These are phyloP conservation scores for Fomitopsis palustris DNA, from an alignment of 1,284 basidiomycete genomes.

Conservation along the genomic window DNA sequence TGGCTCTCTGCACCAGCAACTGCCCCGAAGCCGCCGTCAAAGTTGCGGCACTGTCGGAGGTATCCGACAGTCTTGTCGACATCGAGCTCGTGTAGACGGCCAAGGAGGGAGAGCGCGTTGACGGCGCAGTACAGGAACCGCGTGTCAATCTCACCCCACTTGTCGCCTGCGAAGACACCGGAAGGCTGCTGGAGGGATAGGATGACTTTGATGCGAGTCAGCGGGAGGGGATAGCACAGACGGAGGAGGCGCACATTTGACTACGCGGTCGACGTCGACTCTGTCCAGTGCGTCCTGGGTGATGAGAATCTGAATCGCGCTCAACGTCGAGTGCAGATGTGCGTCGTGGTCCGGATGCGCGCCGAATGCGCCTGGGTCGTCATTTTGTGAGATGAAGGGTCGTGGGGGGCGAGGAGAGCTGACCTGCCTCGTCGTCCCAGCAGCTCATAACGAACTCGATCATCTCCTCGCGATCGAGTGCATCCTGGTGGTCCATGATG, in stretches of 20 bases:
- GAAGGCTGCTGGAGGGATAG: conserved; percentile 79
- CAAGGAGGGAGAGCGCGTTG: conserved; percentile 79
- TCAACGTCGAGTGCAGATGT: conserved; percentile 84
- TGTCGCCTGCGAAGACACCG: conserved; percentile 89
- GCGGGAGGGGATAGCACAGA: conserved; percentile 4
- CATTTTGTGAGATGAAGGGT: neutral
- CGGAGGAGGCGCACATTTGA: conserved; percentile 57
- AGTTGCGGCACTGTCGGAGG: conserved; percentile 81
- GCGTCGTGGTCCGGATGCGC: conserved; percentile 93
- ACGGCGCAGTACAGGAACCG: conserved; percentile 90
- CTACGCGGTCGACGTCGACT: conserved; percentile 67
- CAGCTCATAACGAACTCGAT: conserved; percentile 90
- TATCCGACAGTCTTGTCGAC: conserved; percentile 70
- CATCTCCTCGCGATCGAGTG: conserved; percentile 80
- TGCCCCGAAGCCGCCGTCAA: conserved; percentile 93
- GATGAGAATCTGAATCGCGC: conserved; percentile 88
- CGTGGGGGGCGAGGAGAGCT: conserved; percentile 3
- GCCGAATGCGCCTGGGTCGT: conserved; percentile 80
- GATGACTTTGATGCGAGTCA: conserved; percentile 55
- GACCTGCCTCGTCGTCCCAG: conserved; percentile 89
- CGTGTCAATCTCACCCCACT: conserved; percentile 89
- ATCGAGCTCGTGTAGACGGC: conserved; percentile 60
- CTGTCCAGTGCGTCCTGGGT: conserved; percentile 81
- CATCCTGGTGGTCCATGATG: conserved; percentile 76
- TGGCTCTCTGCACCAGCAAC: conserved; percentile 88